These are phyloP conservation scores for Kurtzmaniella quercitrusa DNA, from an alignment of 1,139 yeast species.

Conservation along the genomic window DNA sequence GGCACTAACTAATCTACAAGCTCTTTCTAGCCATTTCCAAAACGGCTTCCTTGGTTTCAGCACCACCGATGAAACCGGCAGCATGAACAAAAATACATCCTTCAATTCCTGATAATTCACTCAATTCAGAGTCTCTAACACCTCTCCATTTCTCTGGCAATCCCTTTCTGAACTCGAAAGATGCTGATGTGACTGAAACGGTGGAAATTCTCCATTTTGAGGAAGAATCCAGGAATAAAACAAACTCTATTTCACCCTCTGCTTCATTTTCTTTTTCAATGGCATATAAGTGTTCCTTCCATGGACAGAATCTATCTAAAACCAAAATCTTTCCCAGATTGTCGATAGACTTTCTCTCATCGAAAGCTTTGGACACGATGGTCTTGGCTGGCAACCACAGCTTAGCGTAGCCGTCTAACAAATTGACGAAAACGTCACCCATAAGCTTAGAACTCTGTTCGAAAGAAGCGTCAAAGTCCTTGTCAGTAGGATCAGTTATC, in stretches of 20 bases:
- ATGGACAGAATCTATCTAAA: conserved; percentile 74
- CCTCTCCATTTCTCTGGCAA: conserved; percentile 94
- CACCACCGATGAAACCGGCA: conserved; percentile 97
- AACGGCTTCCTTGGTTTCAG: conserved; percentile 75
- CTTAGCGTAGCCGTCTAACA: conserved; percentile 69
- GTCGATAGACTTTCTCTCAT: conserved; percentile 49
- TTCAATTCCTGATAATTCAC: conserved; percentile 67
- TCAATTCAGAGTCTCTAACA: conserved; percentile 77
- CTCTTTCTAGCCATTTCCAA: conserved; percentile 64
- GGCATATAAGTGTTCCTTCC: conserved; percentile 88
- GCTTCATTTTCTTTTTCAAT: conserved; percentile 61
- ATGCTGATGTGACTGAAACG: conserved; percentile 67
- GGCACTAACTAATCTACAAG: conserved; percentile 1
- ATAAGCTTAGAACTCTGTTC: conserved; percentile 70
- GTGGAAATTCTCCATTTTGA: conserved; percentile 88
- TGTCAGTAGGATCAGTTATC: conserved; percentile 66
- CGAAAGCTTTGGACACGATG: conserved; percentile 68
- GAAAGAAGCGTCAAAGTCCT: conserved; percentile 64
- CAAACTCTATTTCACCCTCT: conserved; percentile 64
- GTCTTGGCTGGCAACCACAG: conserved; percentile 91
- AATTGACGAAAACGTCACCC: conserved; percentile 72
- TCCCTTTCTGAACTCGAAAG: conserved; percentile 82
- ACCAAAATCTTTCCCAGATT: conserved; percentile 69
- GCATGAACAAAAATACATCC: conserved; percentile 94
- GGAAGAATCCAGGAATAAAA: conserved; percentile 71